A percentile compares a stretch with the other conserved stretches of the same genome.
phyloP scores from a whole-genome alignment of 192 early-diverging fungal genomes.

The Bifiguratus adelaidae region DNA sequence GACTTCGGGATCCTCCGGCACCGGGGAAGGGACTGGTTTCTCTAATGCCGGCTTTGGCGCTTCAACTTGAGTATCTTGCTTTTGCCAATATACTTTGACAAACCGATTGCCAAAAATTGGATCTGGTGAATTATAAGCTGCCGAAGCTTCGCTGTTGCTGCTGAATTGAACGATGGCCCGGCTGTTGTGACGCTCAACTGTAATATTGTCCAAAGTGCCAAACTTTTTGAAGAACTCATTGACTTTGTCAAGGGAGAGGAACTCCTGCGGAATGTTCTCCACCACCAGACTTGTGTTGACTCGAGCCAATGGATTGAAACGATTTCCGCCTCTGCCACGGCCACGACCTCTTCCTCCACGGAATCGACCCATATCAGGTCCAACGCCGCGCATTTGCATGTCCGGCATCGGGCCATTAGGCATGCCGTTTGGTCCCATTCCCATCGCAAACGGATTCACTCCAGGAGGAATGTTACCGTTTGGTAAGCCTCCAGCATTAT shows the following conservation, averaged over 20 bases:
- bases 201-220: slow-evolving; percentile 64
- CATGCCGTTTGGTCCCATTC: no score
- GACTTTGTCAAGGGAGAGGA: slow-evolving; percentile 54
- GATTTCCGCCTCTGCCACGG: slow-evolving; percentile 14
- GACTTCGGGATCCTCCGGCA: neutral
- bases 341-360: slow-evolving; percentile 26
- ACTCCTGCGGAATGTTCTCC: slow-evolving; percentile 67
- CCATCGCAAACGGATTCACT: no score
- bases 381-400: no score
- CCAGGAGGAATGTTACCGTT: no score
- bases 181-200: slow-evolving; percentile 36
- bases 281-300: slow-evolving; percentile 48
- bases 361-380: slow-evolving; percentile 30
- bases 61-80: slow-evolving; percentile 24
- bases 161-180: slow-evolving; percentile 58
- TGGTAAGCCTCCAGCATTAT: no score
- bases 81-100: slow-evolving; percentile 76
- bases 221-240: slow-evolving; percentile 72
- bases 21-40: neutral
- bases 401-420: no score
- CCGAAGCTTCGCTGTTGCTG: slow-evolving; percentile 46
- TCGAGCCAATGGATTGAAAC: slow-evolving; percentile 6
- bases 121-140: slow-evolving; percentile 62
- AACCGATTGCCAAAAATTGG: slow-evolving; percentile 80
- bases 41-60: slow-evolving; percentile 5